These are phyloP conservation scores for Cicer arietinum DNA, from an alignment of 306 rosid genomes.

Conservation along the genomic window DNA sequence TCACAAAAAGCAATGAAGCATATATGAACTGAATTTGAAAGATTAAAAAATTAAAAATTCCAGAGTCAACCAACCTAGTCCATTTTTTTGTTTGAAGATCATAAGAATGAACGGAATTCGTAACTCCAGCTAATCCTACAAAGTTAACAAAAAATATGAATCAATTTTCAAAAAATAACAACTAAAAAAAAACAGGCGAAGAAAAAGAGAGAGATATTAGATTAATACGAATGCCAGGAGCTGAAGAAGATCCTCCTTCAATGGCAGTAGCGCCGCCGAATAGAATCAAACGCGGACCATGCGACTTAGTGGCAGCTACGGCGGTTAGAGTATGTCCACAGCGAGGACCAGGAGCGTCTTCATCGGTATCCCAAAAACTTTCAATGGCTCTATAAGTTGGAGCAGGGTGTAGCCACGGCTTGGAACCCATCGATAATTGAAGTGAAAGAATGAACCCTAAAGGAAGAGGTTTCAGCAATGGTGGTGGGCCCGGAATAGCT, in stretches of 20 bases:
- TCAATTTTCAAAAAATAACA: constrained; percentile 15
- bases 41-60: background rate
- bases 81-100: constrained; percentile 86
- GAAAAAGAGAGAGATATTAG: background rate
- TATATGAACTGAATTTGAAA: background rate
- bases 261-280: constrained; percentile 98
- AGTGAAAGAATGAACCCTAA: constrained; percentile 40
- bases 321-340: constrained; percentile 90
- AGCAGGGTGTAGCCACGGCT: constrained; percentile 94
- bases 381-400: constrained; percentile 72
- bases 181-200: background rate
- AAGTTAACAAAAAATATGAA: background rate
- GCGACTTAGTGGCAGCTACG: constrained; percentile 84
- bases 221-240: constrained; percentile 85
- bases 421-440: constrained; percentile 64
- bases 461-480: background rate
- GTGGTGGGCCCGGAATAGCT: constrained; percentile 57
- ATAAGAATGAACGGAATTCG: constrained; percentile 89
- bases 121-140: constrained; percentile 93
- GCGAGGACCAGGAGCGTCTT: constrained; percentile 95
- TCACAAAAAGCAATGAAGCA: background rate
- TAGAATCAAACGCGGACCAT: constrained; percentile 85
- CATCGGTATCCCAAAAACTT: constrained; percentile 84
- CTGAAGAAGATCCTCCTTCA: constrained; percentile 88
- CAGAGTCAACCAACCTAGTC: constrained; percentile 78